These are phyloP conservation scores for Zangia roseola DNA, from an alignment of 768 basidiomycete species.

Conservation along the genomic window DNA sequence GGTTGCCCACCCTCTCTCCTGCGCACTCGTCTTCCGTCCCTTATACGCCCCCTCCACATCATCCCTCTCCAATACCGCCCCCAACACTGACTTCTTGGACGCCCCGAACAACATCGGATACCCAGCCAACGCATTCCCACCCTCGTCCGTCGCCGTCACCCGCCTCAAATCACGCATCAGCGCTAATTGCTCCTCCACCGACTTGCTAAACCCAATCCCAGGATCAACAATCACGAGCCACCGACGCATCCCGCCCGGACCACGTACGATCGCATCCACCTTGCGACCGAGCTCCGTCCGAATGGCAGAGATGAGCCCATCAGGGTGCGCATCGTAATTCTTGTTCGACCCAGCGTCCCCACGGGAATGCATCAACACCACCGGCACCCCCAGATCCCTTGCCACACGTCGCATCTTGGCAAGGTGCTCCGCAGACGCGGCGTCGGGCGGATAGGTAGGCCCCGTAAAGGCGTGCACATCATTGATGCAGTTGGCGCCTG, in stretches of 20 bases:
- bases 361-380: conserved; percentile 92
- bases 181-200: conserved; percentile 67
- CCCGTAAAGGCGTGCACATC: conserved; percentile 87
- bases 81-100: conserved; percentile 85
- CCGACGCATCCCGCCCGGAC: conserved; percentile 68
- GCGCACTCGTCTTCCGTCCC: conserved; percentile 57
- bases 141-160: conserved; percentile 42
- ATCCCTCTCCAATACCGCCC: conserved; percentile 52
- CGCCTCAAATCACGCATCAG: conserved; percentile 53
- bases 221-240: conserved; percentile 93
- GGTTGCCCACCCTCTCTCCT: conserved; percentile 76
- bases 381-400: conserved; percentile 66
- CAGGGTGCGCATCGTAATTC: conserved; percentile 51
- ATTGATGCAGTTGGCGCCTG: conserved; percentile 92
- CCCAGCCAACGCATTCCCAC: conserved; percentile 51
- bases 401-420: conserved; percentile 64
- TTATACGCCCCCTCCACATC: conserved; percentile 37
- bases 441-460: conserved; percentile 42
- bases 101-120: conserved; percentile 72
- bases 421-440: conserved; percentile 40
- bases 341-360: conserved; percentile 80
- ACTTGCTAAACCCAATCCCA: conserved; percentile 94
- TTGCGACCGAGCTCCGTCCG: conserved; percentile 68
- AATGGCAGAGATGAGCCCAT: conserved; percentile 63
- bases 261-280: conserved; percentile 61